Conservation (phyloP, 768 basidiomycete species). For the Serpula lacrymans region DNA sequence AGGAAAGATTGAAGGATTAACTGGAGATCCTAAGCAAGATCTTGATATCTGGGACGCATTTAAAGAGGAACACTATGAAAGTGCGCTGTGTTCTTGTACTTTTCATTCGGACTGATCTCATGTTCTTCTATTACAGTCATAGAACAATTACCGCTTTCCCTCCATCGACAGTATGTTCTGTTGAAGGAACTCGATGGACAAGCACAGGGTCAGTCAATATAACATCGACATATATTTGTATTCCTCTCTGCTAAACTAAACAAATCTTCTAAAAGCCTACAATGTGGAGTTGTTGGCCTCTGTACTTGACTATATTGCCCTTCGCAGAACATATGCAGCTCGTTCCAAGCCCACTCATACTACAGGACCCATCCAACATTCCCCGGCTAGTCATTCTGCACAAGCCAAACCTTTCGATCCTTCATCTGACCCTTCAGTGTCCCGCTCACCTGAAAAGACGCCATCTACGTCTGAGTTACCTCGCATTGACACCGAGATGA, state of each 20-base stretch:
- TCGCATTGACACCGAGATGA: too few species aligned
- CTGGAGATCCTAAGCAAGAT: slow-evolving; percentile 44
- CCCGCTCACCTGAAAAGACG: too few species aligned
- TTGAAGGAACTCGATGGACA: slow-evolving; percentile 74
- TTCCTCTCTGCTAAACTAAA: slow-evolving; percentile 5
- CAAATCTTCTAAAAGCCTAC: slow-evolving; percentile 29
- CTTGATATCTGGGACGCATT: slow-evolving; percentile 70
- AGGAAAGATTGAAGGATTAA: too few species aligned
- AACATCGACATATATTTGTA: neutral
- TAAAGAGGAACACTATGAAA: slow-evolving; percentile 78
- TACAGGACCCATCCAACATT: neutral
- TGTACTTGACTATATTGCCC: slow-evolving; percentile 44
- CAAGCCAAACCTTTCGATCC: too few species aligned
- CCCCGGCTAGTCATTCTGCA: too few species aligned
- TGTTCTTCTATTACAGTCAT: slow-evolving; percentile 44
- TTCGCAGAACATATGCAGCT: slow-evolving; percentile 27
- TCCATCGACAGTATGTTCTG: slow-evolving; percentile 68
- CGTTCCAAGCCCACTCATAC: too few species aligned
- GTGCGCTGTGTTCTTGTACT: slow-evolving; percentile 31
- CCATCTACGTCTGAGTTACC: too few species aligned
- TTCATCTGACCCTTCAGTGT: too few species aligned
- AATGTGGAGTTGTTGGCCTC: slow-evolving; percentile 39
- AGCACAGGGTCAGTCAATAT: slow-evolving; percentile 42
- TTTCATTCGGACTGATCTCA: neutral
- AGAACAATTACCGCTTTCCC: slow-evolving; percentile 72